Percentiles rank a stretch among this genome's conserved stretches.
phyloP scores from a whole-genome alignment of 2,329 filamentous ascomycete genomes.

The Myriosclerotinia duriaeana region DNA sequence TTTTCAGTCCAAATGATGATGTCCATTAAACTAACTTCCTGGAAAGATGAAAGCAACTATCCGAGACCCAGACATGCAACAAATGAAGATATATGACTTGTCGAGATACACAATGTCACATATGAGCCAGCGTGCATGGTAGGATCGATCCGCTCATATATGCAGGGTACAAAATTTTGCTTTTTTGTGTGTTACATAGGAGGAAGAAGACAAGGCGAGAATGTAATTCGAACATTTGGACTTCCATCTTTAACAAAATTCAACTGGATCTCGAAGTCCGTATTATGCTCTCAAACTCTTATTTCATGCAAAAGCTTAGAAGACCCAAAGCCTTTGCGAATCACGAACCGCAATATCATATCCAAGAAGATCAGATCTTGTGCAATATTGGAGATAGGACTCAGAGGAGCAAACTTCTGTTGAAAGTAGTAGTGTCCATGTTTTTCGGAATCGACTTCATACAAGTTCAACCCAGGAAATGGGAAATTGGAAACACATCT shows the following conservation, averaged over 20 bases:
- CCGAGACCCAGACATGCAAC: conserved; percentile 24
- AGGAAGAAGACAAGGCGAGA: not conserved
- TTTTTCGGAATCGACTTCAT: not conserved
- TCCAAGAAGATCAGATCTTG: not conserved
- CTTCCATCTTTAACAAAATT: not conserved
- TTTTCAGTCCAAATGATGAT: not conserved
- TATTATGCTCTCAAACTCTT: too few species aligned
- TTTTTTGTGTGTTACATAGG: not conserved
- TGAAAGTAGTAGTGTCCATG: not conserved
- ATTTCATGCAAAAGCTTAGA: too few species aligned
- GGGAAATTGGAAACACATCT: too few species aligned
- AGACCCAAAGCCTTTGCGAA: not conserved
- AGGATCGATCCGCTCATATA: not conserved
- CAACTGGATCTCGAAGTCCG: too few species aligned
- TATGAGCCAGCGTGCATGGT: not conserved
- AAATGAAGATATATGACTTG: conserved; percentile 13
- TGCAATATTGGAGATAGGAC: not conserved
- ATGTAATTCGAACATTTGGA: not conserved
- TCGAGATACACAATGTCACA: not conserved
- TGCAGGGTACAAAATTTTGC: not conserved
- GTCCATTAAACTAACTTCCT: too few species aligned
- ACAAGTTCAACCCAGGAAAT: not conserved
- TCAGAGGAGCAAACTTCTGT: not conserved
- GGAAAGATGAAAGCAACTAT: conserved; percentile 12
- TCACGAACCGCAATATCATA: not conserved